Conservation (phyloP, 2,329 filamentous ascomycete species). For the Thelonectria blattea region DNA sequence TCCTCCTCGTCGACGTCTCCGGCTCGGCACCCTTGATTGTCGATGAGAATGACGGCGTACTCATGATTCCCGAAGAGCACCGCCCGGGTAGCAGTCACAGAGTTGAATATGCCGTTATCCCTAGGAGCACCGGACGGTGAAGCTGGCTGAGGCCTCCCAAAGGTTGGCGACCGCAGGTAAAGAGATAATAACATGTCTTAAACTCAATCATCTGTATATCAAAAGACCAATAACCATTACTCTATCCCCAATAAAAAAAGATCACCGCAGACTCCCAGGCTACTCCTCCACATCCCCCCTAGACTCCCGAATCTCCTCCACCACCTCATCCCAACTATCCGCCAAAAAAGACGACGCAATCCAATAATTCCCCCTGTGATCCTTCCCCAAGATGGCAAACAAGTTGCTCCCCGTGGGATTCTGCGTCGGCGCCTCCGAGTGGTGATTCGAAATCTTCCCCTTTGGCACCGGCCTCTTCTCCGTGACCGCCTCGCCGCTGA, state of each 20-base stretch:
- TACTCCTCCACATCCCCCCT: too few species aligned
- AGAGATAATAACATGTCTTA: too few species aligned
- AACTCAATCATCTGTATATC: too few species aligned
- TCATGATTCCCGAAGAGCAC: not conserved
- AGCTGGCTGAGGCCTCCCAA: not conserved
- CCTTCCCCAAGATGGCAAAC: not conserved
- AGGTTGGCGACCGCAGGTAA: too few species aligned
- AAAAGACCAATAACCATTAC: too few species aligned
- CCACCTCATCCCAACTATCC: not conserved
- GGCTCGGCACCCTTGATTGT: not conserved
- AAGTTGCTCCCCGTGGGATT: not conserved
- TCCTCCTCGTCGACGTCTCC: not conserved
- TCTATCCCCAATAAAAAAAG: not conserved
- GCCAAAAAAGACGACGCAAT: not conserved
- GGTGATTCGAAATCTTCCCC: constrained; percentile 12
- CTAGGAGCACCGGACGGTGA: not conserved
- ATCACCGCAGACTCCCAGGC: not conserved
- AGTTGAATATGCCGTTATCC: not conserved
- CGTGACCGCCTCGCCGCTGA: not conserved
- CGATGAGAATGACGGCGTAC: not conserved
- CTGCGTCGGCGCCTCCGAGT: not conserved
- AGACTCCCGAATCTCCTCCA: not conserved
- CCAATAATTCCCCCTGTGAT: not conserved
- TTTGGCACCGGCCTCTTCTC: not conserved
- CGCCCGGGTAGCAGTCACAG: not conserved